These are phyloP conservation scores for Cyanophora paradoxa DNA, from an alignment of 78 protist genomes.

Conservation along the genomic window DNA sequence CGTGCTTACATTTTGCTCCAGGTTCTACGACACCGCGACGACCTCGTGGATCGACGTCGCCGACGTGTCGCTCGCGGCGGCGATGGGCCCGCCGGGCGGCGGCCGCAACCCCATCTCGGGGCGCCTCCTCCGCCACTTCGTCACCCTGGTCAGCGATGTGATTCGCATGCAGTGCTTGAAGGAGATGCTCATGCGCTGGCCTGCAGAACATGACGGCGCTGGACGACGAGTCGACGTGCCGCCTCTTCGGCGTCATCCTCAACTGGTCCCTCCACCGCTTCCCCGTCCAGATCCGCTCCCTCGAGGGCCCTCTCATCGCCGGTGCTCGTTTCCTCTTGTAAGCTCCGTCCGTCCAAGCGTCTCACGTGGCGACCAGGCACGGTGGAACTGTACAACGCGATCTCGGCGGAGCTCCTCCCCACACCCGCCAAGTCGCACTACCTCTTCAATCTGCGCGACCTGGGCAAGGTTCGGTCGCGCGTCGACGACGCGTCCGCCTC, in stretches of 20 bases:
- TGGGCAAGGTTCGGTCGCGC: conserved; percentile 46
- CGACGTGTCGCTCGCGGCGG: conserved; percentile 38
- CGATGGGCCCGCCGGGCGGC: conserved; percentile 85
- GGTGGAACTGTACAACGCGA: conserved; percentile 29
- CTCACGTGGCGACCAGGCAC: too few relatives aligned
- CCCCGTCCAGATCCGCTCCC: not conserved
- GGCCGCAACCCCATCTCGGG: conserved; percentile 55
- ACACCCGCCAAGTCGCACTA: conserved; percentile 81
- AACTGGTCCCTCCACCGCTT: conserved; percentile 19
- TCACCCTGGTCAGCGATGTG: conserved; percentile 29
- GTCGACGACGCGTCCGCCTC: conserved; percentile 12
- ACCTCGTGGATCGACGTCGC: conserved; percentile 20
- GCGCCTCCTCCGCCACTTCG: conserved; percentile 56
- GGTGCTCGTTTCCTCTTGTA: conserved; percentile 37
- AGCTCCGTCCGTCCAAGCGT: conserved; percentile 2
- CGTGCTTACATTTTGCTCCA: too few relatives aligned
- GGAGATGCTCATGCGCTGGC: conserved; percentile 52
- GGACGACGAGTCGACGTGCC: conserved; percentile 28
- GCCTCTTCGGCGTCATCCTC: conserved; percentile 62
- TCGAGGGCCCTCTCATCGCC: conserved; percentile 30
- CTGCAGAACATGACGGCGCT: conserved; percentile 64
- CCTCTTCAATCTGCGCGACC: conserved; percentile 82
- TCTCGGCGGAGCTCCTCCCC: conserved; percentile 52
- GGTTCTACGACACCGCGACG: conserved; percentile 53
- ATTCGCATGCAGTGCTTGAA: not conserved